Evolutionary conservation across 352 stramenopile species (phyloP).

Genomic region (Phytophthora rubi): DNA sequence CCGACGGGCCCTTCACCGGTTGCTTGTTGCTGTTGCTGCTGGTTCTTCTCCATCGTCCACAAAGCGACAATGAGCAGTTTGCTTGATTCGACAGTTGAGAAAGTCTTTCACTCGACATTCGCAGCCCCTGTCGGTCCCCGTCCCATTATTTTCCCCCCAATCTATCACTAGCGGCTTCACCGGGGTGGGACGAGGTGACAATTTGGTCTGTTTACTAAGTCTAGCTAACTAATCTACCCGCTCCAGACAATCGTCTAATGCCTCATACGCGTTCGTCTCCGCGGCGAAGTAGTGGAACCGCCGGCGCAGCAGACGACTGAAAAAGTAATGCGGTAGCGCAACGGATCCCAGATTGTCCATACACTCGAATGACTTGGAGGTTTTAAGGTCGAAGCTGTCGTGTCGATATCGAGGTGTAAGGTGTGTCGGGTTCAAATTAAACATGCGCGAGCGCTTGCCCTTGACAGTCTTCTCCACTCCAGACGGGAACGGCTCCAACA

Average conservation of each 20-base stretch:
- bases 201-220: conserved; percentile 11
- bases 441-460: conserved; percentile 43
- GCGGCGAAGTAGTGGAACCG: conserved; percentile 56
- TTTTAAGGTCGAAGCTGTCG: conserved; percentile 32
- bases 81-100: conserved; percentile 20
- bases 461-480: conserved; percentile 43
- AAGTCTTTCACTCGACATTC: conserved; percentile 26
- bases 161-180: conserved; percentile 1
- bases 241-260: conserved; percentile 37
- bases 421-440: conserved; percentile 51
- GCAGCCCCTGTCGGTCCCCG: not conserved
- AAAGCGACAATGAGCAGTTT: conserved; percentile 19
- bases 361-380: conserved; percentile 48
- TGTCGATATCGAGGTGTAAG: conserved; percentile 39
- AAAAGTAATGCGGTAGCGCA: conserved; percentile 46
- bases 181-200: conserved; percentile 14
- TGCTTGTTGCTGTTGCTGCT: not conserved
- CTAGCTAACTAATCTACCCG: conserved; percentile 30
- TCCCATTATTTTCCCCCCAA: conserved; percentile 6
- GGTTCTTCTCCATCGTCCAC: not conserved
- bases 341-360: conserved; percentile 50
- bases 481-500: conserved; percentile 47
- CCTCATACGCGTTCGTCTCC: conserved; percentile 49
- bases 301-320: conserved; percentile 42
- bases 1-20: not conserved